These are phyloP conservation scores for Gracilariopsis chorda DNA, from an alignment of 23 red algal genomes.

Conservation along the genomic window DNA sequence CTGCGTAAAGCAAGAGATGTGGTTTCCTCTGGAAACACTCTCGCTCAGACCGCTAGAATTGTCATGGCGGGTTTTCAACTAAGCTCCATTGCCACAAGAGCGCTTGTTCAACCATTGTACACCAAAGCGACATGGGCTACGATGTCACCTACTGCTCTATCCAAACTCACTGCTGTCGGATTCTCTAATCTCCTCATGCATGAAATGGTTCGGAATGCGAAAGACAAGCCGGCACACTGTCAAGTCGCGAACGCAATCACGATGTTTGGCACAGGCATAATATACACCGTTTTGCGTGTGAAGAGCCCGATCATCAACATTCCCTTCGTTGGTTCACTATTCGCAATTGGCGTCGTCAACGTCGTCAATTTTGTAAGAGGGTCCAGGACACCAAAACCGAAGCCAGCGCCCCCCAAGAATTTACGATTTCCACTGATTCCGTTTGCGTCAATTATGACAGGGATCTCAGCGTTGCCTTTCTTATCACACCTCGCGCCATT, in stretches of 20 bases:
- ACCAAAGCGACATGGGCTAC: not conserved
- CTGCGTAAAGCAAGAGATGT: too few relatives aligned
- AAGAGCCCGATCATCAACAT: not conserved
- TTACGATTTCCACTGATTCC: too few relatives aligned
- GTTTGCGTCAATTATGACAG: not conserved
- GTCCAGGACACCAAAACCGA: not conserved
- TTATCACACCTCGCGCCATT: not conserved
- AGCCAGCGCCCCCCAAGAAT: not conserved
- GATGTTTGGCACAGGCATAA: constrained; percentile 6
- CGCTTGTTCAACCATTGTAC: not conserved
- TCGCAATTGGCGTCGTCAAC: not conserved
- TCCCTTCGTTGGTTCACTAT: not conserved
- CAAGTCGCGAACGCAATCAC: not conserved
- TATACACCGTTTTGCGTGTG: not conserved
- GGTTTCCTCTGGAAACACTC: not conserved
- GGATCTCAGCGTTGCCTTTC: not conserved
- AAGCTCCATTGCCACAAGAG: not conserved
- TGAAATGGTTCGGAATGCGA: not conserved
- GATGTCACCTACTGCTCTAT: not conserved
- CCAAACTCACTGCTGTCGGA: not conserved
- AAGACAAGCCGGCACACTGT: not conserved
- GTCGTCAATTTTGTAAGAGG: not conserved
- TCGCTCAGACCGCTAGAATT: not conserved
- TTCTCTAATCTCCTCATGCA: not conserved
- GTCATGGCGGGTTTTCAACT: constrained; percentile 1